Evolutionary conservation across 208 protist genomes (phyloP).

Genomic region (Angomonas deanei): DNA sequence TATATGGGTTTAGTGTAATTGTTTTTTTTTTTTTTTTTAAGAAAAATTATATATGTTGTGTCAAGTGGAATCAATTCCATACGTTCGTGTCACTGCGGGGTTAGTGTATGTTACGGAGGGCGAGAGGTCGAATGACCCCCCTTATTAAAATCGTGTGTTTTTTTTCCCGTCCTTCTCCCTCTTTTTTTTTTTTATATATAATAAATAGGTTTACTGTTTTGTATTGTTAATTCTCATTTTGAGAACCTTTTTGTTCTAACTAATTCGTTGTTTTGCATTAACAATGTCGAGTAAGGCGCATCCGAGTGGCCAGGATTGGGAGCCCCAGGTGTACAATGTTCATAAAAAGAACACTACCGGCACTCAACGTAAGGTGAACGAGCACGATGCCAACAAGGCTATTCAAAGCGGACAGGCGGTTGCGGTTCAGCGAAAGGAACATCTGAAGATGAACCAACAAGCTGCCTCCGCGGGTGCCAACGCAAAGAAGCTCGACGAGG

Average conservation of each 20-base stretch:
- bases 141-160: too few relatives aligned
- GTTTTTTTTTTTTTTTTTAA: background rate
- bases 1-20: too few relatives aligned
- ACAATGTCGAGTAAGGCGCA: conserved; percentile 42
- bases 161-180: background rate
- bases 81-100: too few relatives aligned
- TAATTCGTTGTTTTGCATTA: background rate
- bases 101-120: too few relatives aligned
- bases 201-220: conserved; percentile 4
- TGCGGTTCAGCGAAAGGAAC: conserved; percentile 59
- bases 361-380: conserved; percentile 44
- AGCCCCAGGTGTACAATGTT: conserved; percentile 85
- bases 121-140: too few relatives aligned
- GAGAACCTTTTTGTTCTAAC: background rate
- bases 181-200: conserved; percentile 3
- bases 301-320: conserved; percentile 80
- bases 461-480: conserved; percentile 53
- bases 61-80: too few relatives aligned
- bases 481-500: conserved; percentile 87
- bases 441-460: conserved; percentile 69
- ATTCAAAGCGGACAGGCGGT: conserved; percentile 65
- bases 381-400: conserved; percentile 69
- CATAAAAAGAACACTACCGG: conserved; percentile 20
- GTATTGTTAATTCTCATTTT: conserved; percentile 2
- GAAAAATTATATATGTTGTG: too few relatives aligned